Conservation (phyloP, 306 rosid genomes). For the Quercus alba region DNA sequence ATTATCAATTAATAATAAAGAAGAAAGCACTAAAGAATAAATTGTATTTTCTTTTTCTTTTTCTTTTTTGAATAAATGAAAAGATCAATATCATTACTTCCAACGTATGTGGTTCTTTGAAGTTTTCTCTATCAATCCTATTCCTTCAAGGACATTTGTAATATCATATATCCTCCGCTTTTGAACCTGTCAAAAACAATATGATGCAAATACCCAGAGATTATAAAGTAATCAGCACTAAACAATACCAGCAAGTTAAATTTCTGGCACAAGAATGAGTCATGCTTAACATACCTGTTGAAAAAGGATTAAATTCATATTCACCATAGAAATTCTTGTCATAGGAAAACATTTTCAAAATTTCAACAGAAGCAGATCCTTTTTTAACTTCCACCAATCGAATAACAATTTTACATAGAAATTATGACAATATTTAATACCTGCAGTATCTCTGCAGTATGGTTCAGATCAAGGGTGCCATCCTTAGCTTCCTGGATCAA, state of each 20-base stretch:
- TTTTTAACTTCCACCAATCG: neutral
- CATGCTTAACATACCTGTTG: neutral
- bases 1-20: slow-evolving; percentile 16
- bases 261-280: neutral
- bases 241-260: neutral
- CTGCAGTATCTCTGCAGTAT: slow-evolving; percentile 60
- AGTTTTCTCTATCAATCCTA: slow-evolving; percentile 75
- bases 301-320: neutral
- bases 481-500: slow-evolving; percentile 65
- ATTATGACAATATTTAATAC: slow-evolving; percentile 30
- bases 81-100: slow-evolving; percentile 50
- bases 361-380: neutral
- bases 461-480: slow-evolving; percentile 73
- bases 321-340: neutral
- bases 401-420: neutral
- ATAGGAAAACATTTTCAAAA: neutral
- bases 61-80: neutral
- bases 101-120: slow-evolving; percentile 78
- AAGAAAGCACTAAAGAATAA: slow-evolving; percentile 6
- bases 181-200: slow-evolving; percentile 53
- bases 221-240: neutral
- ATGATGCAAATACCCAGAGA: neutral
- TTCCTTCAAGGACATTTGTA: slow-evolving; percentile 87
- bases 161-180: slow-evolving; percentile 88
- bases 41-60: neutral